Base-by-base conservation (phyloP, 164 flowering plant genomes). In the Tetracentron sinense region DNA sequence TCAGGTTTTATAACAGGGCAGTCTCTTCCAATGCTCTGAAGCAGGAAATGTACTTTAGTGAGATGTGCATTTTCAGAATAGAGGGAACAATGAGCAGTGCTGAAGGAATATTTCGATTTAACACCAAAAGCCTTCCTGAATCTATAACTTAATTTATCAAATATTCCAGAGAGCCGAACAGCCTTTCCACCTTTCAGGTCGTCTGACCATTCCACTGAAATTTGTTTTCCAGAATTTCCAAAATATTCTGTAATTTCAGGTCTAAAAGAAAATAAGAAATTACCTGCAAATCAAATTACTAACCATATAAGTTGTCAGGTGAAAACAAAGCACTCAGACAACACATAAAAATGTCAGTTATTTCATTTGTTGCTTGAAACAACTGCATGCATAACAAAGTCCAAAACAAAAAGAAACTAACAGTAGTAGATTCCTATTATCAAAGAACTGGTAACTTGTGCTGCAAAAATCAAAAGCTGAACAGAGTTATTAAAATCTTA, bases 101-200 rank as follows among this genome's bases (percentile, higher is more conserved):
- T 82, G 64, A 91, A 80, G 61, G 90, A 83, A 58, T 65, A 76
- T 68, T 79, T 89, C 31, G 90, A 70, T 64, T 74, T 73, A 65
- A 67, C 74, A 64, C 83, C 76, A 50, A 91, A 85, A 50, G 94
- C 89, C 75, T 72, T 83, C 52, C 84, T 83, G 56, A 89, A 82
- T 77, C 63, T 74, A 73, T 85, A 91, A 71, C 73, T 78, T 65
- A 94, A 71, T 75, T 83, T 87, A 62, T 89, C 95, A 74, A 91
- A 79, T 62, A 94, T 61, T 75, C 97, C 96, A 64, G 90, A 82
- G 15, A 91, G 79, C 62, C 71, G 82, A 66, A 89, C 83, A 58
- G 95, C 90, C 76, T 89, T 94, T 71, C 85, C 97, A 62, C 99
- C 97, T 78, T 75, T 81, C 65, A 94, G 78, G 56, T 89, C 84